These are phyloP conservation scores for Melanopsichium pennsylvanicum DNA, from an alignment of 1,284 basidiomycete species.

Conservation along the genomic window DNA sequence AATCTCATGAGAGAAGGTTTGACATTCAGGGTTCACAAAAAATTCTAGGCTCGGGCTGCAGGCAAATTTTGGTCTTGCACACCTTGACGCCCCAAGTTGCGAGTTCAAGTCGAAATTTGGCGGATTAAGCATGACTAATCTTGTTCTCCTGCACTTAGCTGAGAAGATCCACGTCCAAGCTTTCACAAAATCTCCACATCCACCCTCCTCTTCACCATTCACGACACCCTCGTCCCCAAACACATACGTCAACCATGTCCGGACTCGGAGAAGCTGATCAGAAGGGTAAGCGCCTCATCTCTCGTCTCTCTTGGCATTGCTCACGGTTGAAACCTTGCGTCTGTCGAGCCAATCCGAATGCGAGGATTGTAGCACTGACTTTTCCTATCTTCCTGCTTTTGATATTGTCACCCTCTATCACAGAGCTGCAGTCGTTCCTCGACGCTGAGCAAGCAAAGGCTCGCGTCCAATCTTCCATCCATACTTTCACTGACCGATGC, in stretches of 20 bases:
- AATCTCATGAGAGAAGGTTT: background rate
- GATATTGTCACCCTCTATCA: background rate
- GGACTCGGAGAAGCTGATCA: slow-evolving; percentile 57
- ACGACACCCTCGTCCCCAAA: background rate
- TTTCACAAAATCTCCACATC: slow-evolving; percentile 12
- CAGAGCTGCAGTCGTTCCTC: slow-evolving; percentile 81
- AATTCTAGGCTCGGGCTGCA: background rate
- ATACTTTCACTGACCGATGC: slow-evolving; percentile 66
- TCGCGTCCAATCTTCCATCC: slow-evolving; percentile 73
- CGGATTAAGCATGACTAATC: slow-evolving; percentile 33
- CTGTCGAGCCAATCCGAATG: no score
- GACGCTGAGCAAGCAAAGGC: slow-evolving; percentile 88
- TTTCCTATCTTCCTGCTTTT: no score
- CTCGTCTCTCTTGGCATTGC: no score
- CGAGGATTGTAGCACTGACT: no score
- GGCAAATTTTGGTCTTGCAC: slow-evolving; percentile 11
- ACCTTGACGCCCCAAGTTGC: slow-evolving; percentile 35
- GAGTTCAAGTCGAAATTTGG: no score
- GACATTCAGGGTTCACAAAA: slow-evolving; percentile 29
- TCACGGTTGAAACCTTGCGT: no score
- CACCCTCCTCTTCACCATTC: background rate
- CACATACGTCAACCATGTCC: slow-evolving; percentile 20
- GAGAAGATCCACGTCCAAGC: slow-evolving; percentile 10
- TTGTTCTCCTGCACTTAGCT: background rate
- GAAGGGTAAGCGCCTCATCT: slow-evolving; percentile 35